A percentile compares a stretch with the other conserved stretches of the same genome.
Conservation (phyloP, 331 rosid species). For the Saraca asoca region DNA sequence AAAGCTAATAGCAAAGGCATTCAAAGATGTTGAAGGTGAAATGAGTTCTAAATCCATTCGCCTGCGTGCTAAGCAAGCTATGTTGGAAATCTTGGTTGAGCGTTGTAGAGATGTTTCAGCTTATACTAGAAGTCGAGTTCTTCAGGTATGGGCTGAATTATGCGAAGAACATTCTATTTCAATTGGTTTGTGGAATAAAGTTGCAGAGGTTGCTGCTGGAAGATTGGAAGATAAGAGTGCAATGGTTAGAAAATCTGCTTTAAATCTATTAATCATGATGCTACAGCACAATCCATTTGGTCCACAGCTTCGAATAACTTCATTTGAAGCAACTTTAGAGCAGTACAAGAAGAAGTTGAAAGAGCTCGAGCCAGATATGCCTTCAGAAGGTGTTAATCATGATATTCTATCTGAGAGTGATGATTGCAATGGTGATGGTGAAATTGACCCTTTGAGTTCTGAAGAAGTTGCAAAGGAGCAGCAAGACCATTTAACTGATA, state of each 20-base stretch:
- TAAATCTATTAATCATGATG: slow-evolving; percentile 84
- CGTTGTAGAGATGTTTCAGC: slow-evolving; percentile 99
- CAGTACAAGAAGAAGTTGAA: slow-evolving; percentile 76
- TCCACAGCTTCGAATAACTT: slow-evolving; percentile 81
- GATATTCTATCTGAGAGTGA: slow-evolving; percentile 49
- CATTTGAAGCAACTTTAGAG: slow-evolving; percentile 89
- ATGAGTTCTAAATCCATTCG: slow-evolving; percentile 73
- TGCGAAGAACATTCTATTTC: slow-evolving; percentile 90
- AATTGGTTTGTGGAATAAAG: slow-evolving; percentile 96
- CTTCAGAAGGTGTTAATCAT: slow-evolving; percentile 47
- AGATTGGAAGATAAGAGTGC: slow-evolving; percentile 99
- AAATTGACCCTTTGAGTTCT: slow-evolving; percentile 50
- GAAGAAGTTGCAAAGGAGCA: slow-evolving; percentile 46
- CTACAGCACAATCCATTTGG: slow-evolving; percentile 98
- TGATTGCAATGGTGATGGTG: slow-evolving; percentile 53
- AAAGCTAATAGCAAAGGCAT: slow-evolving; percentile 81
- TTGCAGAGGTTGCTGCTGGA: slow-evolving; percentile 87
- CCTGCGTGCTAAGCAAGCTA: slow-evolving; percentile 92
- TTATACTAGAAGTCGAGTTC: slow-evolving; percentile 92
- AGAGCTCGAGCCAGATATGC: slow-evolving; percentile 67
- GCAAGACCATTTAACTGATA: slow-evolving; percentile 73
- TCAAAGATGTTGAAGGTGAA: slow-evolving; percentile 81
- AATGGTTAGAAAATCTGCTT: slow-evolving; percentile 83
- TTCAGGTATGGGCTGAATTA: slow-evolving; percentile 95
- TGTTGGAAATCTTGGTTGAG: slow-evolving; percentile 94